These are phyloP conservation scores for Crotalaria pallida DNA, from an alignment of 306 rosid genomes.

Conservation along the genomic window DNA sequence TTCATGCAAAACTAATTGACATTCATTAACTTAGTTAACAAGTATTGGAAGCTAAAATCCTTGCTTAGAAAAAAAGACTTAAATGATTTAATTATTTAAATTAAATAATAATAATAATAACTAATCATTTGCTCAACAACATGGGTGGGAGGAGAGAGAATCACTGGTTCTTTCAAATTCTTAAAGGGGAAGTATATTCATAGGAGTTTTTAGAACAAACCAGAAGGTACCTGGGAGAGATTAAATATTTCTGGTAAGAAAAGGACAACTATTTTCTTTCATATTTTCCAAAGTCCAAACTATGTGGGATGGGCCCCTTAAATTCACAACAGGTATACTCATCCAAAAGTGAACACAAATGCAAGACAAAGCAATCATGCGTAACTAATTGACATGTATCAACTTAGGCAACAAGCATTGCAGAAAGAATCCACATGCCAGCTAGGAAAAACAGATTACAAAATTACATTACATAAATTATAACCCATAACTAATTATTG, in stretches of 20 bases:
- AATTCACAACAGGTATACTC: not conserved
- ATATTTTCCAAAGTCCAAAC: not conserved
- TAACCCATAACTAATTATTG: not conserved
- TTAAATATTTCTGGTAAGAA: not conserved
- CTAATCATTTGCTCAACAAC: not conserved
- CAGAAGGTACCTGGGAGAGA: constrained; percentile 1
- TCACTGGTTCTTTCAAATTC: not conserved
- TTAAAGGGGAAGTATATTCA: not conserved
- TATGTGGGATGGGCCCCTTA: not conserved
- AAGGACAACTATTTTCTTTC: not conserved
- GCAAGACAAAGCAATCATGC: not conserved
- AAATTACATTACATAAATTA: not conserved
- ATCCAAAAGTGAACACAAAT: not conserved
- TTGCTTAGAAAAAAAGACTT: not conserved
- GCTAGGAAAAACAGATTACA: not conserved
- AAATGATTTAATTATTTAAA: not conserved
- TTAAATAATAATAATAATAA: constrained; percentile 3
- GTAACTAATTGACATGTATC: not conserved
- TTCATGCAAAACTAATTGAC: not conserved
- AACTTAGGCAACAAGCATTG: not conserved
- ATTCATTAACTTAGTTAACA: constrained; percentile 12
- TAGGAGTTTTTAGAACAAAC: constrained; percentile 4
- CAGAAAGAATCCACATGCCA: not conserved
- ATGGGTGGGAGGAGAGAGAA: not conserved
- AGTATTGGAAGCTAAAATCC: not conserved